Percentiles rank a stretch among this genome's conserved stretches.
Evolutionary conservation across 768 basidiomycete species (phyloP).

Genomic region (Leccinum obscurum): DNA sequence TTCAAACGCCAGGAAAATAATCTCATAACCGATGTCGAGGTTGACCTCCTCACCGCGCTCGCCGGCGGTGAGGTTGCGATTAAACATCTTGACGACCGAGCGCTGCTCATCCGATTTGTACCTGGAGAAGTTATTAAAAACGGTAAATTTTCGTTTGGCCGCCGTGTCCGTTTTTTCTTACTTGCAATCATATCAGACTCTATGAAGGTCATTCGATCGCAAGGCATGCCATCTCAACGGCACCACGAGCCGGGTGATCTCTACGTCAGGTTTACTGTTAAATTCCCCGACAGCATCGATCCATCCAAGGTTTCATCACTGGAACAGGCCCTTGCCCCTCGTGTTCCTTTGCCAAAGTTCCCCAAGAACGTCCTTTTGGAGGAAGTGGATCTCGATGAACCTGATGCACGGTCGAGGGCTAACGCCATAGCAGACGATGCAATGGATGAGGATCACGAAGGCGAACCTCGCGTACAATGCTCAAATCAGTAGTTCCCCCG

Average conservation of each 20-base stretch:
- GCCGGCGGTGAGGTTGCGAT: conserved; percentile 90
- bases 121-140: conserved; percentile 94
- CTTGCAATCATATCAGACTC: conserved; percentile 52
- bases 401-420: conserved; percentile 56
- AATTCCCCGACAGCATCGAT: conserved; percentile 85
- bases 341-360: conserved; percentile 64
- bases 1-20: conserved; percentile 91
- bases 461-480: conserved; percentile 93
- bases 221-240: conserved; percentile 98
- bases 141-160: conserved; percentile 52
- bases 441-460: conserved; percentile 91
- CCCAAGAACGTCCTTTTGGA: conserved; percentile 71
- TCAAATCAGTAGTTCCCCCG: conserved; percentile 69
- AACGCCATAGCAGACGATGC: conserved; percentile 62
- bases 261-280: conserved; percentile 81
- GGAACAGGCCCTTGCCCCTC: conserved; percentile 83
- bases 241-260: conserved; percentile 97
- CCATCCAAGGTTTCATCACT: conserved; percentile 65
- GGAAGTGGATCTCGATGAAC: conserved; percentile 81
- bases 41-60: conserved; percentile 91
- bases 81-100: conserved; percentile 92
- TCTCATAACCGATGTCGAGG: conserved; percentile 80
- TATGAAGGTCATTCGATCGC: conserved; percentile 86
- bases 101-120: conserved; percentile 75
- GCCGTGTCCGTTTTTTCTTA: neutral